Base-by-base conservation (phyloP, 202 grass and related monocot species). In the Miscanthus sacchariflorus region DNA sequence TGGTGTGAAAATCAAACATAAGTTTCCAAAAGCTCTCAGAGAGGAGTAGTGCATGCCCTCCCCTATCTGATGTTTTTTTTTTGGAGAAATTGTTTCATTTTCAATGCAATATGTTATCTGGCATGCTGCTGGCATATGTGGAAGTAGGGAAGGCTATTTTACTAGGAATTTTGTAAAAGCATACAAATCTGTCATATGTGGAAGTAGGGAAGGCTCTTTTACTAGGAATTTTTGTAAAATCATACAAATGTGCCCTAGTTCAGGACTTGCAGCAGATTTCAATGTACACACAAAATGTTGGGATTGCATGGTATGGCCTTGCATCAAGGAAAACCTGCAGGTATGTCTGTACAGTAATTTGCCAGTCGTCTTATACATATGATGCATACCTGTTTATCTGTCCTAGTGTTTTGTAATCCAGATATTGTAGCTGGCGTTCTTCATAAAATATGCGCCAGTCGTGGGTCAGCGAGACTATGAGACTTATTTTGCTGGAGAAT, bases 181-280 rank as follows among this genome's bases (percentile, higher is more conserved):
- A 70, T 44, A 66, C 28, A n/a, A n/a, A n/a, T n/a, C n/a, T n/a
- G n/a, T n/a, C n/a, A n/a, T n/a, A n/a, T n/a, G n/a, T n/a, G n/a
- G n/a, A n/a, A n/a, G n/a, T n/a, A n/a, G n/a, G n/a, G n/a, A n/a
- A n/a, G n/a, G n/a, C n/a, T n/a, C n/a, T n/a, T n/a, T n/a, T n/a
- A n/a, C n/a, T n/a, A n/a, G n/a, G n/a, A n/a, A n/a, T n/a, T n/a
- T n/a, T n/a, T n/a, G n/a, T n/a, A n/a, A n/a, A n/a, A n/a, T n/a
- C n/a, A n/a, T n/a, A n/a, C n/a, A 77, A 79, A 69, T 79, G 33
- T 79, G n/a, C 23, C 10, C 23, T 65, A 58, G 25, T 38, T 83
- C 19, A 61, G 48, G 74, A 24, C 38, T 39, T 56, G 70, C 44
- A 59, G 18, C 18, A 5, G 12, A 79, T 24, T 72, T 78, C 12